Percentiles rank a stretch among this genome's conserved stretches.
phyloP scores from a whole-genome alignment of 805 yeast genomes.

The Spathaspora sp. region DNA sequence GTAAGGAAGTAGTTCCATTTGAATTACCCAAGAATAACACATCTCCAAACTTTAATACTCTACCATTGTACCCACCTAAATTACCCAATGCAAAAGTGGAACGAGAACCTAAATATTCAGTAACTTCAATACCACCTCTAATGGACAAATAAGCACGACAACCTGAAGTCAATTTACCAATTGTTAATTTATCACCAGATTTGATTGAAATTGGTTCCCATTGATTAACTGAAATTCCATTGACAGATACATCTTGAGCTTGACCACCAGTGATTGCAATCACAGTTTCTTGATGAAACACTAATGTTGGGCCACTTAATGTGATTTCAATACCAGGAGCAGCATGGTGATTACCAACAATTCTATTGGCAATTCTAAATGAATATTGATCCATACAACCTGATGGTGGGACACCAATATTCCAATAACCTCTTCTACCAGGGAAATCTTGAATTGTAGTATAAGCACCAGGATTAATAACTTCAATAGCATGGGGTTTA shows the following conservation, averaged over 20 bases:
- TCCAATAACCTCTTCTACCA: slow-evolving; percentile 86
- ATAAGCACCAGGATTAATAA: slow-evolving; percentile 67
- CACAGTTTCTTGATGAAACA: slow-evolving; percentile 77
- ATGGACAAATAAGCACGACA: slow-evolving; percentile 89
- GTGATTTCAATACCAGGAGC: slow-evolving; percentile 94
- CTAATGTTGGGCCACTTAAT: slow-evolving; percentile 77
- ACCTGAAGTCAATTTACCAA: slow-evolving; percentile 80
- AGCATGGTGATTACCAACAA: slow-evolving; percentile 78
- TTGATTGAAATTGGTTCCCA: slow-evolving; percentile 71
- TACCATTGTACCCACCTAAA: slow-evolving; percentile 93
- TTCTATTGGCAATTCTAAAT: slow-evolving; percentile 82
- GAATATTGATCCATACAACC: slow-evolving; percentile 97
- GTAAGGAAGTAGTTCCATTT: slow-evolving; percentile 62
- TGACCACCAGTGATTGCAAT: slow-evolving; percentile 88
- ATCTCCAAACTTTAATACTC: slow-evolving; percentile 89
- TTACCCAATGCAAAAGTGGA: slow-evolving; percentile 93
- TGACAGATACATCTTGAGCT: slow-evolving; percentile 55
- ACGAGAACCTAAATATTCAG: slow-evolving; percentile 92
- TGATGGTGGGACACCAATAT: slow-evolving; percentile 95
- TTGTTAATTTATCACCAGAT: slow-evolving; percentile 71
- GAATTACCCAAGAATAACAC: slow-evolving; percentile 85
- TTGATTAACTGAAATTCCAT: slow-evolving; percentile 53
- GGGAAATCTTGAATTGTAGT: slow-evolving; percentile 97
- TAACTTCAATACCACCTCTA: slow-evolving; percentile 91
- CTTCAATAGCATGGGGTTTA: slow-evolving; percentile 80